These are phyloP conservation scores for Malania oleifera DNA, from an alignment of 164 flowering plant genomes.

Conservation along the genomic window DNA sequence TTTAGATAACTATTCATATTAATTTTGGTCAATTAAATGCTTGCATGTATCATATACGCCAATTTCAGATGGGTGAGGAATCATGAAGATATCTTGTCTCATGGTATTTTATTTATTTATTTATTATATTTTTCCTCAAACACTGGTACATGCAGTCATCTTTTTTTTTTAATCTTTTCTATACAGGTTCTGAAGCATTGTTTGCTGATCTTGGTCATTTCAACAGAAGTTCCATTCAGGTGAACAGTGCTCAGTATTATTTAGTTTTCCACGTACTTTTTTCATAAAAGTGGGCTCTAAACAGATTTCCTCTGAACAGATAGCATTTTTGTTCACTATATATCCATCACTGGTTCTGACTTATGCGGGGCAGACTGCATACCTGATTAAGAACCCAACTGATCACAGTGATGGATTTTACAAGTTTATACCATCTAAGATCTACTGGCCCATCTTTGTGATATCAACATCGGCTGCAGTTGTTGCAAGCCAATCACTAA, in stretches of 20 bases:
- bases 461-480: slow-evolving; percentile 70
- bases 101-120: too few relatives aligned
- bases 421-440: slow-evolving; percentile 58
- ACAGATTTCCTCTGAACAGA: slow-evolving; percentile 31
- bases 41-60: too few relatives aligned
- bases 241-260: slow-evolving; percentile 11
- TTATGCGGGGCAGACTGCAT: slow-evolving; percentile 89
- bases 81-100: too few relatives aligned
- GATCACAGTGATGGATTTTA: slow-evolving; percentile 76
- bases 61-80: too few relatives aligned
- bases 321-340: slow-evolving; percentile 68
- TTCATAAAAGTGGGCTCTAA: slow-evolving; percentile 5
- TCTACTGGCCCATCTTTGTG: slow-evolving; percentile 80
- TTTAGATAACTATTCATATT: too few relatives aligned
- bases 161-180: slow-evolving; percentile 4
- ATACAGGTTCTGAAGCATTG: slow-evolving; percentile 77
- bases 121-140: neutral
- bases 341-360: slow-evolving; percentile 82
- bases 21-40: too few relatives aligned
- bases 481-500: slow-evolving; percentile 84
- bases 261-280: neutral
- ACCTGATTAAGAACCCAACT: slow-evolving; percentile 63
- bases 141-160: neutral
- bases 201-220: slow-evolving; percentile 95
- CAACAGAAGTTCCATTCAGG: slow-evolving; percentile 69